A percentile compares a stretch with the other conserved stretches of the same genome.
Conservation (phyloP, 2,329 filamentous ascomycete species). For the Metarhizium rileyi region DNA sequence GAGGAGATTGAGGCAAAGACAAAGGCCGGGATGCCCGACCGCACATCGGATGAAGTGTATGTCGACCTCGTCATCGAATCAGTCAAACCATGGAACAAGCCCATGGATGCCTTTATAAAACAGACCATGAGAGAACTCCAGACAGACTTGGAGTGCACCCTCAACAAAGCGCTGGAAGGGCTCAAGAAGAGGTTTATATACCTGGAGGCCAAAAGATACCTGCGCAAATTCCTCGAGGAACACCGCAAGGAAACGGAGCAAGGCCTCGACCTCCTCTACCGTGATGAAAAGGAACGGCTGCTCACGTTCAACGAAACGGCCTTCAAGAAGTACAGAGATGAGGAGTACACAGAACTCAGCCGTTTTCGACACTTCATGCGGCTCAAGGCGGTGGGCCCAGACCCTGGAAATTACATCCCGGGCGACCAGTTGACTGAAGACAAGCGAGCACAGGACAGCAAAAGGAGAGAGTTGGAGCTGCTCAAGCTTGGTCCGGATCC, state of each 20-base stretch:
- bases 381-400: conserved; percentile 29
- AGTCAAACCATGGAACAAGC: conserved; percentile 47
- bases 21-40: conserved; percentile 46
- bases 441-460: conserved; percentile 34
- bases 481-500: conserved; percentile 45
- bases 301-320: conserved; percentile 47
- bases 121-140: conserved; percentile 39
- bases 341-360: conserved; percentile 35
- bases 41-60: conserved; percentile 51
- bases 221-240: conserved; percentile 34
- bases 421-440: conserved; percentile 33
- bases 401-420: conserved; percentile 6
- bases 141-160: conserved; percentile 32
- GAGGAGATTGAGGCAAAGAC: conserved; percentile 44
- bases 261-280: conserved; percentile 35
- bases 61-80: conserved; percentile 47
- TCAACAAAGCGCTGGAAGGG: conserved; percentile 36
- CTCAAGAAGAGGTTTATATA: conserved; percentile 41
- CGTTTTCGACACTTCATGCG: conserved; percentile 41
- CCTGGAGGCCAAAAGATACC: conserved; percentile 31
- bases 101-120: conserved; percentile 38
- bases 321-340: conserved; percentile 33
- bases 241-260: conserved; percentile 25
- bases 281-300: conserved; percentile 43
- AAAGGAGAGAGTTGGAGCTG: conserved; percentile 30